Evolutionary conservation across 805 yeast genomes (phyloP), one percentile per base, ranked within the genome.

Genomic region (Lachancea sp.): DNA sequence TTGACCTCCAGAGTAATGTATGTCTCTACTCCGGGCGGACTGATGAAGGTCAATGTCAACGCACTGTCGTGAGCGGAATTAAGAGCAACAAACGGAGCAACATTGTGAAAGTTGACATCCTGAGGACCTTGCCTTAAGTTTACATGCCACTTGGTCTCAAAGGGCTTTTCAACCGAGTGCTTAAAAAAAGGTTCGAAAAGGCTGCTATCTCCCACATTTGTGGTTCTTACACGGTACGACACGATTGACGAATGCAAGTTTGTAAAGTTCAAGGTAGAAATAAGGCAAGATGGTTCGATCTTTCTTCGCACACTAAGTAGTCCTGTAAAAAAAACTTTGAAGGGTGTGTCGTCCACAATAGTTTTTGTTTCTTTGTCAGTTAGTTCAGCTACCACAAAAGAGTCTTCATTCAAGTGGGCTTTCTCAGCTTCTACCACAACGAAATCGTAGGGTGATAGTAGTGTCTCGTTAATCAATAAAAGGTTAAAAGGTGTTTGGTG

Each of bases 101-200:
- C 70, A 21, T 84, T 82, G 54, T 84, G 90, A 47, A 52, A 51
- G 69, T 61, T 37, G 64, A 64, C 28, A 69, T 58, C 44, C 67
- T 67, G 60, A 17, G 67, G 56, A 16, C 66, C 57, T 3, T 65
- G 56, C 5, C 65, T 56, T 1, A 79, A 44, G 41, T 79, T 71
- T 7, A 82, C 61, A 51, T 79, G 83, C 88, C 90, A 89, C 61
- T 86, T 87, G 0, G 86, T 72, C 56, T 89, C 96, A 49, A 65
- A 71, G 1, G 84, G 83, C 25, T 77, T 78, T 8, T 68, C 64
- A 3, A 76, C 65, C 64, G 74, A 73, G 58, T 88, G 96, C 42
- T 87, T 70, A 3, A 83, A 59, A 26, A 87, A 68, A 1, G 95
- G 84, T 16, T 74, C 60, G 51, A 80, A 83, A 6, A 46, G 23